Evolutionary conservation across 768 basidiomycete genomes (phyloP).

Genomic region (Trametes maxima): DNA sequence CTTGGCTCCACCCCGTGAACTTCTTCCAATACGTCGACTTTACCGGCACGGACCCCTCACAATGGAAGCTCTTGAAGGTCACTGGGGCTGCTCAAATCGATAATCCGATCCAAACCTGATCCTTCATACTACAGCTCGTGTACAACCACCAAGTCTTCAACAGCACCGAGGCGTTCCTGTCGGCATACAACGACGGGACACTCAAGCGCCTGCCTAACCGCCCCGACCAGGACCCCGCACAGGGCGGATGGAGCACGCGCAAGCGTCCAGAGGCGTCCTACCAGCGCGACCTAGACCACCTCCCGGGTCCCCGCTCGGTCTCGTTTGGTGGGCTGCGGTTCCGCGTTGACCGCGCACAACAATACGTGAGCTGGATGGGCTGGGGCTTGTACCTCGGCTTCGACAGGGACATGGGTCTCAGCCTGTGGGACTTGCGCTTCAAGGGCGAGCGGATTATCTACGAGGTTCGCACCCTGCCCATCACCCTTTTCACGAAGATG

Average conservation of each 20-base stretch:
- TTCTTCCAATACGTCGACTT: conserved; percentile 62
- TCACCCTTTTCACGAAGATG: neutral
- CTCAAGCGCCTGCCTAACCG: conserved; percentile 44
- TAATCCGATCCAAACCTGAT: neutral
- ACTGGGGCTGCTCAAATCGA: too few species aligned
- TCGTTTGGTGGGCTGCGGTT: conserved; percentile 62
- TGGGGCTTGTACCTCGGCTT: conserved; percentile 65
- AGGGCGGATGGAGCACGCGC: conserved; percentile 48
- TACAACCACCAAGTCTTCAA: conserved; percentile 63
- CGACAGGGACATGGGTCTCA: conserved; percentile 67
- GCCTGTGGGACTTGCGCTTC: conserved; percentile 62
- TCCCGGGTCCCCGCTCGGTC: conserved; percentile 64
- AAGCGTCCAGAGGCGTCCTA: conserved; percentile 38
- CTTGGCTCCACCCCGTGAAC: conserved; percentile 55
- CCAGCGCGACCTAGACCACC: conserved; percentile 59
- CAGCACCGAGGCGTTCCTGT: conserved; percentile 49
- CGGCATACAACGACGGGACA: conserved; percentile 55
- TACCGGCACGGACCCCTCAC: conserved; percentile 51
- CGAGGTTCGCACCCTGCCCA: conserved; percentile 41
- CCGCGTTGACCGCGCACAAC: conserved; percentile 50
- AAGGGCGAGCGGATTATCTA: conserved; percentile 62
- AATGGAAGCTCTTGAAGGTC: conserved; percentile 57
- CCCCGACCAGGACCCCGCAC: conserved; percentile 29
- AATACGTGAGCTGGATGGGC: conserved; percentile 71
- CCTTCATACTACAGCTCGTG: conserved; percentile 41